Evolutionary conservation across 768 basidiomycete genomes (phyloP).

Genomic region (Vararia minispora): DNA sequence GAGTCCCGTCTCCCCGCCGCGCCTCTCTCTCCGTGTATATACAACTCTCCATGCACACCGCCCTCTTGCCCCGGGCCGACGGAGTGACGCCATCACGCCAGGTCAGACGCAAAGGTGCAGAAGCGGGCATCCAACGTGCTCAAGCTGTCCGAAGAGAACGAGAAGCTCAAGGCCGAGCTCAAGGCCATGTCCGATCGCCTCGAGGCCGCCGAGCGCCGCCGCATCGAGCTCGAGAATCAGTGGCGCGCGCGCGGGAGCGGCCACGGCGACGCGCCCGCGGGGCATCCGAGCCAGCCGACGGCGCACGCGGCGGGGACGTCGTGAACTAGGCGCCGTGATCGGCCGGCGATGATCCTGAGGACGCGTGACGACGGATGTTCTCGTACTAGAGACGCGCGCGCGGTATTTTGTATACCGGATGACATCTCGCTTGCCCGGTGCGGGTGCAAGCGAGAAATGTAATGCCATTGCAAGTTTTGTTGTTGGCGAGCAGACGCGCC

Average conservation of each 20-base stretch:
- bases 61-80: background rate
- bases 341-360: no score
- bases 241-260: no score
- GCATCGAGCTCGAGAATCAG: slow-evolving; percentile 34
- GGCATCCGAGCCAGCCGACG: no score
- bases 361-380: background rate
- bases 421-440: no score
- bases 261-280: no score
- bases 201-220: slow-evolving; percentile 61
- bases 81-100: slow-evolving; percentile 6
- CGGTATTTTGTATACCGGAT: no score
- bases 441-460: no score
- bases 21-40: background rate
- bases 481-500: no score
- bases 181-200: slow-evolving; percentile 64
- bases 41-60: no score
- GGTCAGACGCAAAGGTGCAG: slow-evolving; percentile 30
- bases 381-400: no score
- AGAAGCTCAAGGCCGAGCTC: slow-evolving; percentile 66
- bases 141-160: slow-evolving; percentile 69
- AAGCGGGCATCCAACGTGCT: slow-evolving; percentile 72
- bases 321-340: no score
- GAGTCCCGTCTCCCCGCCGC: slow-evolving; percentile 1
- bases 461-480: no score
- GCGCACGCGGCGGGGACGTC: background rate